Base-by-base conservation (phyloP, 306 rosid species). In the Canavalia gladiata region DNA sequence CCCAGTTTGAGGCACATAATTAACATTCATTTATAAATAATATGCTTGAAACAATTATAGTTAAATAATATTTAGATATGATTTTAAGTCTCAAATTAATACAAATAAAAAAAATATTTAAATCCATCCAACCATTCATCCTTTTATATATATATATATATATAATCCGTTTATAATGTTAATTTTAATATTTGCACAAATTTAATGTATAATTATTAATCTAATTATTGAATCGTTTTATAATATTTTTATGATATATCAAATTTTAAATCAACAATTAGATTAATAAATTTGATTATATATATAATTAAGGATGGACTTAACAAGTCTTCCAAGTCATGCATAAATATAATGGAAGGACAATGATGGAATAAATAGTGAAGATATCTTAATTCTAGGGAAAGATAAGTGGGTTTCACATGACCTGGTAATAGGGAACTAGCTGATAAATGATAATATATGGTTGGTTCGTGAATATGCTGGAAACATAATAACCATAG, bases 401-500 rank as follows among this genome's bases (percentile, higher is more conserved):
- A 52, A 51, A 8, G 43, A 18, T 13, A 41, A 41, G 7, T 55
- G 13, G 30, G 8, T 68, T 42, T 56, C 41, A 50, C 29, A 41
- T 18, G 7, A 41, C 30, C 68, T 7, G 42, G 11, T 54, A 54
- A 67, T 78, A 37, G 68, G 57, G 12, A 52, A 66, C 6, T 41
- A 28, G 75, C 33, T 54, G 37, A 51, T 66, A 65, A 28, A 18
- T 54, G 37, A 51, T 66, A 65, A 28, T 18, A 47, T 35, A 37
- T 65, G 75, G 67, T 28, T 49, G 42, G 13, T 35, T 77, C 25
- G 65, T 28, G 66, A 6, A 52, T 65, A 66, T 51, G 66, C 18
- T 66, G 34, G 66, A 77, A 77, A 66, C 13, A 77, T 37, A 42
- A 25, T 50, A 65, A 31, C 33, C 69, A 46, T 45, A 46, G 45